Conservation (phyloP, 1,284 basidiomycete genomes). For the Cystobasidium pallidum region DNA sequence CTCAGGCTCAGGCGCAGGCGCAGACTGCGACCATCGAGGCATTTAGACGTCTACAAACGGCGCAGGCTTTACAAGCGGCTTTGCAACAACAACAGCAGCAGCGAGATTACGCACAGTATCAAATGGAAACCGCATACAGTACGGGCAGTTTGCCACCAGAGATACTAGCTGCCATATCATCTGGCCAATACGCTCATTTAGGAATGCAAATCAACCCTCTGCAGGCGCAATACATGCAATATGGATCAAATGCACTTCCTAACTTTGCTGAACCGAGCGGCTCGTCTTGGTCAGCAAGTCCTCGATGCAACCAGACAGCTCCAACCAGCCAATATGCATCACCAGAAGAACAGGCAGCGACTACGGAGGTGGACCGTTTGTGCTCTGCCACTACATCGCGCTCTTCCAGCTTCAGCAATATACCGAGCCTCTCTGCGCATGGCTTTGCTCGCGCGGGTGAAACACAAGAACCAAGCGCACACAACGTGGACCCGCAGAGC, state of each 20-base stretch:
- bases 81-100: conserved; percentile 23
- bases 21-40: conserved; percentile 33
- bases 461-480: not conserved
- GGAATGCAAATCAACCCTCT: conserved; percentile 13
- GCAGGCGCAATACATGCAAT: not conserved
- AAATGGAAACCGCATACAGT: not conserved
- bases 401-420: conserved; percentile 7
- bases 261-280: not conserved
- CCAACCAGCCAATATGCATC: conserved; percentile 7
- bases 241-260: not conserved
- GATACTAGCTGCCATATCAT: conserved; percentile 9
- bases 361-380: not conserved
- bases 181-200: not conserved
- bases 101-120: not conserved
- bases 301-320: conserved; percentile 16
- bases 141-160: conserved; percentile 17
- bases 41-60: conserved; percentile 21
- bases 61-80: conserved; percentile 25
- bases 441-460: not conserved
- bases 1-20: conserved; percentile 10
- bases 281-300: conserved; percentile 5
- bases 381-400: conserved; percentile 14
- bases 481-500: conserved; percentile 3
- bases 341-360: conserved; percentile 13
- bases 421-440: conserved; percentile 13